A percentile compares a stretch with the other conserved stretches of the same genome.
These are phyloP conservation scores for Cyclotella baltica DNA, from an alignment of 108 stramenopile genomes.

Conservation along the genomic window DNA sequence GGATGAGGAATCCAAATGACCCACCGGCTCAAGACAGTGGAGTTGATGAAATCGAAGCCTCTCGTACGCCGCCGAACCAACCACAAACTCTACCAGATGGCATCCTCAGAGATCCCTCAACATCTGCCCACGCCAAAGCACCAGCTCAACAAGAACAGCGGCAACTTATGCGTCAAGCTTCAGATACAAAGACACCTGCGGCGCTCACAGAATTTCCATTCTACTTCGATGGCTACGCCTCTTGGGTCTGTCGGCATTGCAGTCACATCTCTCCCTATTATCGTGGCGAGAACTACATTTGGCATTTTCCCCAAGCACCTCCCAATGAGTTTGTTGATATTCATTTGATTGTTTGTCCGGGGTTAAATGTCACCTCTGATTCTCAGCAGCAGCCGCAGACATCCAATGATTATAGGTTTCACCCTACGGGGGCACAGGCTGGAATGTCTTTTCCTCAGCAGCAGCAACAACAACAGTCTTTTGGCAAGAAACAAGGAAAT, in stretches of 20 bases:
- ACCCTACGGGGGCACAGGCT: background rate
- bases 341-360: slow-evolving; percentile 47
- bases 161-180: background rate
- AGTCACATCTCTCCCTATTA: slow-evolving; percentile 42
- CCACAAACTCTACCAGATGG: background rate
- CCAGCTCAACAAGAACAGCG: background rate
- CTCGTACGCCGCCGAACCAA: background rate
- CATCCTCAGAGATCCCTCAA: slow-evolving; percentile 1
- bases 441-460: slow-evolving; percentile 5
- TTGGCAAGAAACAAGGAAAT: background rate
- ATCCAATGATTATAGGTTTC: slow-evolving; percentile 5
- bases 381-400: background rate
- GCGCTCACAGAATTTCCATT: slow-evolving; percentile 50
- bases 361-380: slow-evolving; percentile 27
- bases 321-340: slow-evolving; percentile 51
- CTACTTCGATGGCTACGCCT: slow-evolving; percentile 51
- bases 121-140: slow-evolving; percentile 6
- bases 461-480: background rate
- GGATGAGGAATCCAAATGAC: background rate
- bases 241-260: slow-evolving; percentile 56
- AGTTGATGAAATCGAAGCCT: background rate
- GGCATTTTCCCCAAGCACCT: slow-evolving; percentile 48
- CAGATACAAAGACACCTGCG: background rate
- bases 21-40: background rate
- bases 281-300: slow-evolving; percentile 53